Evolutionary conservation across 495 filamentous ascomycete species (phyloP).

Genomic region (Hyaloscypha hepaticicola): DNA sequence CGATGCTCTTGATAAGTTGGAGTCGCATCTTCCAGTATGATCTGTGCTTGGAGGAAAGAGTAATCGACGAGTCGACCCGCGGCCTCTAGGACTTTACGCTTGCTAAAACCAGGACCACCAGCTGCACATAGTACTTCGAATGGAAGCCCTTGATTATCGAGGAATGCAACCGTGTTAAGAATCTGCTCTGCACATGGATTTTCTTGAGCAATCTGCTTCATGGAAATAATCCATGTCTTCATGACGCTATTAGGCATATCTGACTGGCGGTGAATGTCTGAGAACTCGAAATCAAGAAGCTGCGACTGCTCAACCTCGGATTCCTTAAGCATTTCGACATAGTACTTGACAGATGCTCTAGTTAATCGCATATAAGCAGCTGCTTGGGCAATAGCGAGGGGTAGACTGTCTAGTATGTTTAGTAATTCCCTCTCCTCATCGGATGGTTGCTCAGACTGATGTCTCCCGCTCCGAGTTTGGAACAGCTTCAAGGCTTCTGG

Average conservation of each 20-base stretch:
- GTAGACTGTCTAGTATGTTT: slow-evolving; percentile 41
- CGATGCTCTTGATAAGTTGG: slow-evolving; percentile 40
- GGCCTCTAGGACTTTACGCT: slow-evolving; percentile 28
- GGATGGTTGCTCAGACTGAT: not conserved
- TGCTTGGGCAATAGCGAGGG: slow-evolving; percentile 50
- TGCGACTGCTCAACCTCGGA: slow-evolving; percentile 29
- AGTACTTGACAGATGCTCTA: slow-evolving; percentile 9
- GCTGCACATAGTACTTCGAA: slow-evolving; percentile 19
- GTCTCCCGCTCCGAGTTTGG: slow-evolving; percentile 2
- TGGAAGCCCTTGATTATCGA: slow-evolving; percentile 21
- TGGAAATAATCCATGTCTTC: slow-evolving; percentile 24
- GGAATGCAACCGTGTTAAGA: slow-evolving; percentile 20
- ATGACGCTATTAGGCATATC: slow-evolving; percentile 24
- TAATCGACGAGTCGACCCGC: slow-evolving; percentile 19
- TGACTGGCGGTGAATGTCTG: slow-evolving; percentile 10
- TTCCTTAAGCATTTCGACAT: slow-evolving; percentile 14
- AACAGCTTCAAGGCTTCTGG: slow-evolving; percentile 12
- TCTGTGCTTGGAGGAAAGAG: slow-evolving; percentile 20
- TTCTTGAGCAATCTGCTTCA: slow-evolving; percentile 38
- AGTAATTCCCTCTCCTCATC: slow-evolving; percentile 33
- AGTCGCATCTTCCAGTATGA: slow-evolving; percentile 5
- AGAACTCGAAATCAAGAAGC: slow-evolving; percentile 29
- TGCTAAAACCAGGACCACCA: slow-evolving; percentile 8
- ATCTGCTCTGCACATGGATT: slow-evolving; percentile 29
- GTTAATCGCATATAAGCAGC: slow-evolving; percentile 48